Percentiles rank a stretch among this genome's conserved stretches.
Conservation (phyloP, 495 filamentous ascomycete genomes). For the Penicillium goetzii region DNA sequence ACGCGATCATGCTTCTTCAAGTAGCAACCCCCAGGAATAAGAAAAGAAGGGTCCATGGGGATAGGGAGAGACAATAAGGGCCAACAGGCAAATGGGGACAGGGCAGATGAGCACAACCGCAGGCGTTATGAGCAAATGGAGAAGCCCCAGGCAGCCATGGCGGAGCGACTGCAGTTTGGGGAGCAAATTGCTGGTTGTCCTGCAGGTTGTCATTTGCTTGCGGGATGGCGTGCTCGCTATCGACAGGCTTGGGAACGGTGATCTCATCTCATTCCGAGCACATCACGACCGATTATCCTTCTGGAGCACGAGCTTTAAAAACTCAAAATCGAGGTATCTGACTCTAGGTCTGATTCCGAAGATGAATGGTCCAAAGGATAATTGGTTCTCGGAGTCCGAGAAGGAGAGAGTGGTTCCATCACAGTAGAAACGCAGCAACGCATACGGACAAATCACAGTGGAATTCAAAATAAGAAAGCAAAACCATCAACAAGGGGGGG, state of each 20-base stretch:
- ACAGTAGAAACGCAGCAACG: constrained; percentile 3
- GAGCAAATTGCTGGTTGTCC: background rate
- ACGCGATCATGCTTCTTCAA: constrained; percentile 25
- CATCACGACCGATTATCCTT: constrained; percentile 1
- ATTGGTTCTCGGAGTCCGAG: too few relatives aligned
- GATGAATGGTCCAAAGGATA: background rate
- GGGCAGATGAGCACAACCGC: constrained; percentile 10
- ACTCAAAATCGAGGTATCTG: background rate
- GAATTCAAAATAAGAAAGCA: constrained; percentile 4
- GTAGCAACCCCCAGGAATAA: constrained; percentile 6
- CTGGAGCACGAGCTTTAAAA: constrained; percentile 3
- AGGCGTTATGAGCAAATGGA: constrained; percentile 1
- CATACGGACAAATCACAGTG: constrained; percentile 6
- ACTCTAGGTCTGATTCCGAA: background rate
- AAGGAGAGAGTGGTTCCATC: background rate
- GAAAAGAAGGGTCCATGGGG: constrained; percentile 18
- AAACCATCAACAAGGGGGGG: background rate
- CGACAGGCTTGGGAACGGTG: constrained; percentile 15
- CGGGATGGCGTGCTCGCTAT: constrained; percentile 51
- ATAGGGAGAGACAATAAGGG: constrained; percentile 7
- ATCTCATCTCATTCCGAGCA: constrained; percentile 26
- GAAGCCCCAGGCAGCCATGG: constrained; percentile 11
- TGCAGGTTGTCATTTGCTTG: constrained; percentile 39
- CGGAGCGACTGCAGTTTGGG: background rate
- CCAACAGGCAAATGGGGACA: background rate